Base-by-base conservation (phyloP, 352 stramenopile species). In the Phytophthora chlamydospora region DNA sequence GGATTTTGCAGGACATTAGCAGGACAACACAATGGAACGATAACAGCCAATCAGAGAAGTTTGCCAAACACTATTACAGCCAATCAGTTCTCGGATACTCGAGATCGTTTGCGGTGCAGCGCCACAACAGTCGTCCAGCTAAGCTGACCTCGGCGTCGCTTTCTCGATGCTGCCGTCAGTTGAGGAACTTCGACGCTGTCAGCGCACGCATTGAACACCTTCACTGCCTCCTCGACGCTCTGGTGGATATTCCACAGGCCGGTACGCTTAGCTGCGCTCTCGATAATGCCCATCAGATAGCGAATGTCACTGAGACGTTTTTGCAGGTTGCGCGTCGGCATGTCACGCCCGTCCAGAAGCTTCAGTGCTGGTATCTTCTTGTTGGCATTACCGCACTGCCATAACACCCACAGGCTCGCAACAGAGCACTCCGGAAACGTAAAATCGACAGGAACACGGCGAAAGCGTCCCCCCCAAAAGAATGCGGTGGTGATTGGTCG, bases 281-380 rank as follows among this genome's bases (percentile, higher is more conserved):
- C 57, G 9, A 65, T 13, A 31, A 58, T 58, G n/a, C 40, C 58
- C 57, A 65, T 65, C 3, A 58, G 19, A n/a, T 58, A 65, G 7
- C 40, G 41, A 42, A 19, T 40, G 33, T 57, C 40, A 53, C 57
- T 52, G 24, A 58, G 40, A 2, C 45, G 36, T 27, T 55, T 55
- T 14, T 62, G 54, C 7, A 4, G 31, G 36, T 63, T 50, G 55
- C 55, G n/a, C 17, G 50, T 63, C 13, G 55, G 55, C 55, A 63
- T 55, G 34, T 63, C 55, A 21, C 24, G 34, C 0, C 21, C 43
- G 29, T 62, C 41, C 6, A 55, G 7, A 6, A 56, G 24, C 1
- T 9, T 29, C 21, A 63, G 21, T 1, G 53, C 24, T 11, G 38
- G 55, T 11, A 56, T 6, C 4, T 34, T n/a, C 39, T 62, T 63